Conservation (phyloP, 805 yeast genomes). For the Candida pseudofarinosa region DNA sequence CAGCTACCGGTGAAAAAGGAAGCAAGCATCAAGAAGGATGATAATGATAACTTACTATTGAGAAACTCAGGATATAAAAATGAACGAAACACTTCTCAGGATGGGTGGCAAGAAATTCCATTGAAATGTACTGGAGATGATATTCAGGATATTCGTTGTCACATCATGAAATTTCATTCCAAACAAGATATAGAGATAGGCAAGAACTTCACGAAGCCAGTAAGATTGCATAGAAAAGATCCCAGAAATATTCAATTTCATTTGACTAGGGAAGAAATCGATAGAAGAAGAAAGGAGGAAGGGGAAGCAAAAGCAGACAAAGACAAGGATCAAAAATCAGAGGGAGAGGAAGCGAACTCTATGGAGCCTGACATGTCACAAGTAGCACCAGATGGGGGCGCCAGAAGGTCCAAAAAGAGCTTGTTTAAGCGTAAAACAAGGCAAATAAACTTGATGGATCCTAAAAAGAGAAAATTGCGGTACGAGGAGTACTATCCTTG, state of each 20-base stretch:
- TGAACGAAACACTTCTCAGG: slow-evolving; percentile 9
- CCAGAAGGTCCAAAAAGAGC: slow-evolving; percentile 58
- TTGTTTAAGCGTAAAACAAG: slow-evolving; percentile 74
- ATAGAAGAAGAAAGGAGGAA: slow-evolving; percentile 43
- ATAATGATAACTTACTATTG: slow-evolving; percentile 1
- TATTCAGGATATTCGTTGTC: slow-evolving; percentile 68
- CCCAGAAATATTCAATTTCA: slow-evolving; percentile 89
- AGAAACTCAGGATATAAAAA: slow-evolving; percentile 2
- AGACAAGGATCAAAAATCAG: slow-evolving; percentile 8
- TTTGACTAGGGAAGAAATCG: slow-evolving; percentile 72
- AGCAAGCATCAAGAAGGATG: slow-evolving; percentile 22
- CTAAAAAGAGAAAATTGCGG: slow-evolving; percentile 74
- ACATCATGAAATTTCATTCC: slow-evolving; percentile 76
- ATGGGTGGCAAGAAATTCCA: slow-evolving; percentile 50
- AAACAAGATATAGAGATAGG: slow-evolving; percentile 68
- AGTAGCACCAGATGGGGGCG: slow-evolving; percentile 92
- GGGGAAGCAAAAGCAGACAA: slow-evolving; percentile 21
- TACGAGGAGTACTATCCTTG: slow-evolving; percentile 97
- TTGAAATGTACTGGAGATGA: slow-evolving; percentile 71
- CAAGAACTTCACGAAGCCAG: slow-evolving; percentile 71
- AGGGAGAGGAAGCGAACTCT: slow-evolving; percentile 15
- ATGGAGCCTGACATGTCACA: slow-evolving; percentile 50
- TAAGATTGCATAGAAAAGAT: slow-evolving; percentile 87
- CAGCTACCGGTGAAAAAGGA: slow-evolving; percentile 26
- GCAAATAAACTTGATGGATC: slow-evolving; percentile 78